Evolutionary conservation across 2,329 filamentous ascomycete species (phyloP).

Genomic region (Rhexocercosporidium sp.): DNA sequence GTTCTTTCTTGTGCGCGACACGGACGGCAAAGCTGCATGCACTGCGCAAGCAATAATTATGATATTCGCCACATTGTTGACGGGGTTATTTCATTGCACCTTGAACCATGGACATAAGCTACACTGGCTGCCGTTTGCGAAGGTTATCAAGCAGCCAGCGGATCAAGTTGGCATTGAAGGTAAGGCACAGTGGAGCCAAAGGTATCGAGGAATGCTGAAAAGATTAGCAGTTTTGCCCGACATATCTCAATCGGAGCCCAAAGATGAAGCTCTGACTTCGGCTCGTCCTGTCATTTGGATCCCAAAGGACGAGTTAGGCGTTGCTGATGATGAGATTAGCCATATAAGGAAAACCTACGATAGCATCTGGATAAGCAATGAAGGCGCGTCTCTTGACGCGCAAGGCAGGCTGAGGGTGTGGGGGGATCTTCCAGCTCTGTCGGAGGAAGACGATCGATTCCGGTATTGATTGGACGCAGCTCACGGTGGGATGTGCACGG

Average conservation of each 20-base stretch:
- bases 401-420: background rate
- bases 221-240: background rate
- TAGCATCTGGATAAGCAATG: background rate
- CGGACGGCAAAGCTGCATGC: constrained; percentile 25
- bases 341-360: constrained; percentile 1
- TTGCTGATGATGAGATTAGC: background rate
- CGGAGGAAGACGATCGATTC: background rate
- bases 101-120: constrained; percentile 1
- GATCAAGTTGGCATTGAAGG: background rate
- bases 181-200: background rate
- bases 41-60: constrained; percentile 33
- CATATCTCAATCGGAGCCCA: background rate
- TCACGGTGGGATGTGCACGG: background rate
- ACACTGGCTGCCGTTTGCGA: background rate
- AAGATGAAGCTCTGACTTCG: background rate
- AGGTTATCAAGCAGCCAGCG: background rate
- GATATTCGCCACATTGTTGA: constrained; percentile 3
- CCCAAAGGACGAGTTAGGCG: background rate
- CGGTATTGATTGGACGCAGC: background rate
- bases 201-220: background rate
- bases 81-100: background rate
- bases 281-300: background rate
- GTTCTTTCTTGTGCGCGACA: constrained; percentile 35
- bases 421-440: background rate
- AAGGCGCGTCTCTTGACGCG: background rate